Evolutionary conservation across 768 basidiomycete genomes (phyloP).

Genomic region (Lactarius evosmus): DNA sequence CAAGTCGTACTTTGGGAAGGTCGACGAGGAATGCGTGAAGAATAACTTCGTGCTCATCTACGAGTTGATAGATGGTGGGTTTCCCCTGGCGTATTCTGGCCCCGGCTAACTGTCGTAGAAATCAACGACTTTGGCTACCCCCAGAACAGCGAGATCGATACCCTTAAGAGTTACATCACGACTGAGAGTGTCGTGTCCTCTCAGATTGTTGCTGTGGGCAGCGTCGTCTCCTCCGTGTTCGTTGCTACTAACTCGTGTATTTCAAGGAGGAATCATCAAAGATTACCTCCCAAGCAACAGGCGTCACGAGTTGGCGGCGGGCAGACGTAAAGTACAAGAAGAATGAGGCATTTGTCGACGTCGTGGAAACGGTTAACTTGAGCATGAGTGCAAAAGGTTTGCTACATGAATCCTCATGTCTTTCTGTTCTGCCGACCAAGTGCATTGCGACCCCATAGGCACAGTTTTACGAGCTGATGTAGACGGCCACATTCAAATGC

Average conservation of each 20-base stretch:
- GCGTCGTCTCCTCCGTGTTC: not conserved
- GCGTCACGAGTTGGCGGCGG: constrained; percentile 92
- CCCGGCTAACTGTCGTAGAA: constrained; percentile 46
- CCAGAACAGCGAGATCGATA: constrained; percentile 98
- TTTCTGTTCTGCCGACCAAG: constrained; percentile 6
- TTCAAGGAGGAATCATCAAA: constrained; percentile 91
- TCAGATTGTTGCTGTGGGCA: constrained; percentile 73
- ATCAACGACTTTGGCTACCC: constrained; percentile 99
- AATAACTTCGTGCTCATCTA: constrained; percentile 99
- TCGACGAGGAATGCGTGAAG: constrained; percentile 97
- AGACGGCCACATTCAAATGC: constrained; percentile 97
- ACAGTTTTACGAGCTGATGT: constrained; percentile 93
- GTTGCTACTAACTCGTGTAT: not conserved
- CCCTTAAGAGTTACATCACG: constrained; percentile 95
- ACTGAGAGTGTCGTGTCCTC: constrained; percentile 92
- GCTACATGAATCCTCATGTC: constrained; percentile 21
- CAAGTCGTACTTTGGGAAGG: constrained; percentile 95
- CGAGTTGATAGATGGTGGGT: constrained; percentile 91
- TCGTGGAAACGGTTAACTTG: constrained; percentile 93
- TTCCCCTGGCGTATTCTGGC: not conserved
- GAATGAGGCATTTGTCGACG: constrained; percentile 99
- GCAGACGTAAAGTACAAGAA: constrained; percentile 98
- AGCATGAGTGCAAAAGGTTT: constrained; percentile 96
- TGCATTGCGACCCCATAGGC: constrained; percentile 44
- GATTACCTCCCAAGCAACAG: constrained; percentile 96